A percentile compares a stretch with the other conserved stretches of the same genome.
phyloP scores from a whole-genome alignment of 352 stramenopile genomes.

The Pythium aristosporum region DNA sequence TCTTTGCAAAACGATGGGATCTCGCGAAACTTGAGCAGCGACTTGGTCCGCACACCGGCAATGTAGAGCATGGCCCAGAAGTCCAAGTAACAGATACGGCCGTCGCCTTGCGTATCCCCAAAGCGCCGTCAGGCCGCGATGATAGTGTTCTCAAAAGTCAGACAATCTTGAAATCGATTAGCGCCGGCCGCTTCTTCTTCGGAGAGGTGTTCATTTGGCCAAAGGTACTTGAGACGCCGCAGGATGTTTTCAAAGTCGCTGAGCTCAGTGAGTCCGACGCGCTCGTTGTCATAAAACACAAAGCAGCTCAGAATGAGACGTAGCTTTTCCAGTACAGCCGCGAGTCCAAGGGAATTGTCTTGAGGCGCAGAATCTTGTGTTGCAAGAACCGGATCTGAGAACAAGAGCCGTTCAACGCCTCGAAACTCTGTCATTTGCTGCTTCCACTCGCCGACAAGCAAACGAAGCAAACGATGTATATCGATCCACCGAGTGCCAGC shows the following conservation, averaged over 20 bases:
- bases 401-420: conserved; percentile 46
- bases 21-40: conserved; percentile 61
- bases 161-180: conserved; percentile 30
- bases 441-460: conserved; percentile 72
- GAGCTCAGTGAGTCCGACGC: conserved; percentile 42
- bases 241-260: conserved; percentile 57
- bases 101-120: conserved; percentile 51
- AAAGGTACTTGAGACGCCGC: conserved; percentile 60
- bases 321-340: conserved; percentile 43
- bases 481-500: conserved; percentile 46
- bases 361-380: not conserved
- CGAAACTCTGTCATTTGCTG: conserved; percentile 62
- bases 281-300: conserved; percentile 70
- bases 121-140: conserved; percentile 47
- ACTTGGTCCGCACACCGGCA: conserved; percentile 49
- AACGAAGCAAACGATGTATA: conserved; percentile 57
- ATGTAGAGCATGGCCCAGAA: conserved; percentile 87
- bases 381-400: conserved; percentile 32
- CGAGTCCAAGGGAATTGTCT: not conserved
- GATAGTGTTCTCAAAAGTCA: conserved; percentile 58
- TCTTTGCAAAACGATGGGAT: conserved; percentile 71
- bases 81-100: conserved; percentile 73
- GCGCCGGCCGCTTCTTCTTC: conserved; percentile 33
- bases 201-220: conserved; percentile 47
- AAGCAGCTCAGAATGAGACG: conserved; percentile 69